A percentile compares a stretch with the other conserved stretches of the same genome.
Evolutionary conservation across 1,284 basidiomycete genomes (phyloP).

Genomic region (Hymenochaete sp.): DNA sequence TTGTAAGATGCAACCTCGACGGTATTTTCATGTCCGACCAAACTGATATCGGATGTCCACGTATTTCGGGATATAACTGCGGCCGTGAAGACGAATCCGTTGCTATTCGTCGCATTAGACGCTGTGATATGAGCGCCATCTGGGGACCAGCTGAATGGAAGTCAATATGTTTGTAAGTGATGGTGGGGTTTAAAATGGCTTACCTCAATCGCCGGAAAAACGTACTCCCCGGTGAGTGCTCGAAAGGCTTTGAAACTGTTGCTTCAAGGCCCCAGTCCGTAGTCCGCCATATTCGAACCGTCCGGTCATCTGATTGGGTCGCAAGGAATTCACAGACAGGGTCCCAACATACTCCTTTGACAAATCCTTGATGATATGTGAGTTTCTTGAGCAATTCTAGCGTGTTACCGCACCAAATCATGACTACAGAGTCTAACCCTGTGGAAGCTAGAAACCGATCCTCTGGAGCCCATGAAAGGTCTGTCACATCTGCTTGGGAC

Average conservation of each 20-base stretch:
- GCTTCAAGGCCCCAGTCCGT: constrained; percentile 85
- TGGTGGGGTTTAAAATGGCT: constrained; percentile 19
- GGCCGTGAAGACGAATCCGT: constrained; percentile 94
- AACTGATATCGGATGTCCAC: constrained; percentile 84
- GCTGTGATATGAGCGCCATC: constrained; percentile 97
- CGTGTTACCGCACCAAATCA: constrained; percentile 89
- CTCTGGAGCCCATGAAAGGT: constrained; percentile 90
- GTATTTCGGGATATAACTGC: constrained; percentile 84
- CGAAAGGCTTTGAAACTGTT: constrained; percentile 83
- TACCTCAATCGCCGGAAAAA: constrained; percentile 91
- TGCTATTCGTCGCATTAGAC: constrained; percentile 93
- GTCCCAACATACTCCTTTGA: constrained; percentile 98
- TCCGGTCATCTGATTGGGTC: constrained; percentile 94
- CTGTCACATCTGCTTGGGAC: constrained; percentile 88
- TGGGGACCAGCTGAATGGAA: constrained; percentile 79
- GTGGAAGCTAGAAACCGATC: constrained; percentile 92
- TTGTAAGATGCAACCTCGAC: constrained; percentile 95
- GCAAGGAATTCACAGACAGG: constrained; percentile 94
- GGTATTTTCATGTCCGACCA: constrained; percentile 96
- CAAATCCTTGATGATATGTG: constrained; percentile 89
- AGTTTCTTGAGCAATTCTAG: constrained; percentile 80
- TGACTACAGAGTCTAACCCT: constrained; percentile 84
- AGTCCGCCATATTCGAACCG: constrained; percentile 95
- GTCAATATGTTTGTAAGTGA: not conserved
- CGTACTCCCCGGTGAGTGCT: constrained; percentile 88